Evolutionary conservation across 2,329 filamentous ascomycete genomes (phyloP).

Genomic region (Aspergillus thermomutatus): DNA sequence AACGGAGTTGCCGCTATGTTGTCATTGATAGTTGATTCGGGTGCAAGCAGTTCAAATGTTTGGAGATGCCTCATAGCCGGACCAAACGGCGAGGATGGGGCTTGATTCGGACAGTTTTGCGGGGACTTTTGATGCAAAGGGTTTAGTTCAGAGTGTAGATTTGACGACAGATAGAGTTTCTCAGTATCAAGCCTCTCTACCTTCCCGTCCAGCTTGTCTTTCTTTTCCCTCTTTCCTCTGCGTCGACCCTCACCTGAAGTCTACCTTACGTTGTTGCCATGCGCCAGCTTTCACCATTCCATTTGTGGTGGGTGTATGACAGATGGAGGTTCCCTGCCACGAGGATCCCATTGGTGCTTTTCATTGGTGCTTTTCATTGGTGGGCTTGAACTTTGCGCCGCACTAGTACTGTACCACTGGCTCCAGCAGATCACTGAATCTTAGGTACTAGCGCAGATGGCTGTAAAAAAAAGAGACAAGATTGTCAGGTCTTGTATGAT

Average conservation of each 20-base stretch:
- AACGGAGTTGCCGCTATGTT: neutral
- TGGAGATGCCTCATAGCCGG: neutral
- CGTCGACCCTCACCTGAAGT: neutral
- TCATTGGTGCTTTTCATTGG: too few relatives aligned
- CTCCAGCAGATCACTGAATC: slow-evolving; percentile 13
- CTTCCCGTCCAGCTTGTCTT: neutral
- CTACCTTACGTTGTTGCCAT: neutral
- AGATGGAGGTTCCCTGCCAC: slow-evolving; percentile 12
- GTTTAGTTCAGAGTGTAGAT: neutral
- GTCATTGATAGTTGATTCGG: slow-evolving; percentile 2
- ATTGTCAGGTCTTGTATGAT: too few relatives aligned
- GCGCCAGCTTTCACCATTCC: too few relatives aligned
- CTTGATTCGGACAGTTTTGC: neutral
- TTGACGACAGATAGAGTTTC: neutral
- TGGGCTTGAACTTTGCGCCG: slow-evolving; percentile 11
- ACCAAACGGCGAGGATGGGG: neutral
- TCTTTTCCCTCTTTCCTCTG: neutral
- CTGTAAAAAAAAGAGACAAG: neutral
- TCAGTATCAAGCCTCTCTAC: neutral
- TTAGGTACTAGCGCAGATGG: neutral
- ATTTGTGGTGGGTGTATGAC: neutral
- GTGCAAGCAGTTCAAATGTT: slow-evolving; percentile 3
- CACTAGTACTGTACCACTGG: slow-evolving; percentile 1
- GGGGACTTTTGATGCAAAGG: neutral
- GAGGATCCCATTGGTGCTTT: slow-evolving; percentile 8